Conservation (phyloP, 208 protist species). For the Leishmania guyanensis region DNA sequence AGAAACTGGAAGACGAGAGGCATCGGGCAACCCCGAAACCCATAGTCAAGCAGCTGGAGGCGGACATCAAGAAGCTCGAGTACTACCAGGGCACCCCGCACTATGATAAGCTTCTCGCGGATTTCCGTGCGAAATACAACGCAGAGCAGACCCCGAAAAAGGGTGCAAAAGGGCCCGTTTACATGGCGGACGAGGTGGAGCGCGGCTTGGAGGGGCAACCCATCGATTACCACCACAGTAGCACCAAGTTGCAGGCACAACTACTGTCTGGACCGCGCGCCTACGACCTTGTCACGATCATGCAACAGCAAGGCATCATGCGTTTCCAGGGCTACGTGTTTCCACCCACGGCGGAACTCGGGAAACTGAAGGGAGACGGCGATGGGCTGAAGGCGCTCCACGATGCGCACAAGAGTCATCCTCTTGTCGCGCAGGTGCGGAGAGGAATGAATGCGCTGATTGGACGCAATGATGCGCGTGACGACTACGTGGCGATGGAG, state of each 20-base stretch:
- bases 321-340: slow-evolving; percentile 89
- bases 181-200: slow-evolving; percentile 61
- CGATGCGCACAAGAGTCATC: slow-evolving; percentile 37
- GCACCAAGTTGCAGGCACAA: slow-evolving; percentile 59
- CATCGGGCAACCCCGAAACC: slow-evolving; percentile 20
- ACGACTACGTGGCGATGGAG: slow-evolving; percentile 53
- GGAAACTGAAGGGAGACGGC: slow-evolving; percentile 65
- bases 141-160: slow-evolving; percentile 18
- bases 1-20: slow-evolving; percentile 25
- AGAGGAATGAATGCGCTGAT: slow-evolving; percentile 45
- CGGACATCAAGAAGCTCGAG: slow-evolving; percentile 82
- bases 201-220: slow-evolving; percentile 72
- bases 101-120: slow-evolving; percentile 63
- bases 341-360: slow-evolving; percentile 74
- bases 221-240: slow-evolving; percentile 77
- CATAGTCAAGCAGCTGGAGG: slow-evolving; percentile 52
- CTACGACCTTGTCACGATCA: slow-evolving; percentile 74
- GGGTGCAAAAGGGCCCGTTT: slow-evolving; percentile 22
- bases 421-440: slow-evolving; percentile 34
- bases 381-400: slow-evolving; percentile 33
- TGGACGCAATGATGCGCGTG: slow-evolving; percentile 36
- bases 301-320: slow-evolving; percentile 84
- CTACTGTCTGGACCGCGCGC: slow-evolving; percentile 65
- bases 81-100: slow-evolving; percentile 81
- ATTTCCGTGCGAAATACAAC: slow-evolving; percentile 74